Evolutionary conservation across 2,329 filamentous ascomycete genomes (phyloP), one percentile per base, ranked within the genome.

Genomic region (Penicillium sp.): DNA sequence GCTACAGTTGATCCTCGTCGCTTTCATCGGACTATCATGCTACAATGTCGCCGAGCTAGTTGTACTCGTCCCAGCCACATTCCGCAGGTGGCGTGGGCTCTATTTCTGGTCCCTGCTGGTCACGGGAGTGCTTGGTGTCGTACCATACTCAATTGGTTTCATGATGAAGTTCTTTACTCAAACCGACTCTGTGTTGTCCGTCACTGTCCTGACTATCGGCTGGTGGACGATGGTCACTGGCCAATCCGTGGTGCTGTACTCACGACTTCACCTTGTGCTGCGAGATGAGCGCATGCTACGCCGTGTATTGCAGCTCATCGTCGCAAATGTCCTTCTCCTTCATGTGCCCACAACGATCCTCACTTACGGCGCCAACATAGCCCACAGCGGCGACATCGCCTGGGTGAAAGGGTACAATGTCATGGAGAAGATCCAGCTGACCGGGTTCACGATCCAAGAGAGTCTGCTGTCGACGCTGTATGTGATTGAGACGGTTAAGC

Each of bases 191-290:
- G 72, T 70, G 37, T 42, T 73, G 4, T 70, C 73, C 2, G 71
- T 75, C 4, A 75, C 76, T 5, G 60, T 81, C 5, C 68, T 81
- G 25, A 75, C 75, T n/a, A 57, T 86, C 53, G 84, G 82, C 11
- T 82, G 84, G 81, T 82, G 80, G 67, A 63, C 73, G 2, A 85
- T 87, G 82, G 80, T 87, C 0, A 84, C 83, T 1, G 85, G 84
- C 0, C 83, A 86, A 66, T 80, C 80, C 0, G 62, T 86, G 12
- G 84, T 88, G 1, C 73, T 88, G 1, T 88, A 84, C 73, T 87
- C 84, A 0, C 78, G 85, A 7, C 76, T 88, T 0, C 83, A 87
- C 64, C 75, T 88, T 1, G 77, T 88, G 11, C 71, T 84, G 3
- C 78, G 78, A 16, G 81, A 83, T 40, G 73, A 77, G 7, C 68